Base-by-base conservation (phyloP, 176 grass and related monocot genomes). In the Typha latifolia region DNA sequence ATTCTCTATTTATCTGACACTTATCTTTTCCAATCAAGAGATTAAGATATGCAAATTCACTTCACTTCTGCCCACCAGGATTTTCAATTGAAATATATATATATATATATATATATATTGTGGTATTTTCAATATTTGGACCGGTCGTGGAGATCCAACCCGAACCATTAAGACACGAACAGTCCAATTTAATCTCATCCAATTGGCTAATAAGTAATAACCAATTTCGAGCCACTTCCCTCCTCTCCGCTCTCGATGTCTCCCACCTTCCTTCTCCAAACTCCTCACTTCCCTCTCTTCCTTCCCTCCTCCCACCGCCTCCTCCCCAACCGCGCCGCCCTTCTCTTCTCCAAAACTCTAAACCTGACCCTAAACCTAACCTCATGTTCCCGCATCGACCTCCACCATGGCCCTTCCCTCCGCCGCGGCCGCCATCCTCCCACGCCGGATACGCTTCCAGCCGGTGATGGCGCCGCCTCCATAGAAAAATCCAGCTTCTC, bases 321-420 rank as follows among this genome's bases (percentile, higher is more conserved):
- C 62, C 49, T 73, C 49, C 69, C 71, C 64, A 10, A 2, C 10
- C 82, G 73, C n/a, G n/a, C n/a, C 79, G 61, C 81, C 27, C 55
- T 78, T 34, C 74, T 32, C 31, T 74, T 68, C 61, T 69, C 63
- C 23, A 50, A 56, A 9, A 14, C 57, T 10, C 27, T 61, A 10
- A 5, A 14, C 0, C 12, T 47, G 66, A 20, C 66, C 29, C 48
- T 51, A 20, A 65, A 32, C 37, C 32, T 71, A 75, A 49, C 81
- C 12, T 14, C 61, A 21, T 43, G 51, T 59, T 21, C 75, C 29
- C 37, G n/a, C 53, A 31, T 77, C 20, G 48, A 55, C 3, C 57
- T 75, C 8, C 64, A 77, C 71, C 74, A 84, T 55, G 85, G 92
- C 0, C 92, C 92, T 62, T 86, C 88, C 48, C 88, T 91, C 64